These are phyloP conservation scores for Penicillium cosmopolitanum DNA, from an alignment of 495 filamentous ascomycete species.

Conservation along the genomic window DNA sequence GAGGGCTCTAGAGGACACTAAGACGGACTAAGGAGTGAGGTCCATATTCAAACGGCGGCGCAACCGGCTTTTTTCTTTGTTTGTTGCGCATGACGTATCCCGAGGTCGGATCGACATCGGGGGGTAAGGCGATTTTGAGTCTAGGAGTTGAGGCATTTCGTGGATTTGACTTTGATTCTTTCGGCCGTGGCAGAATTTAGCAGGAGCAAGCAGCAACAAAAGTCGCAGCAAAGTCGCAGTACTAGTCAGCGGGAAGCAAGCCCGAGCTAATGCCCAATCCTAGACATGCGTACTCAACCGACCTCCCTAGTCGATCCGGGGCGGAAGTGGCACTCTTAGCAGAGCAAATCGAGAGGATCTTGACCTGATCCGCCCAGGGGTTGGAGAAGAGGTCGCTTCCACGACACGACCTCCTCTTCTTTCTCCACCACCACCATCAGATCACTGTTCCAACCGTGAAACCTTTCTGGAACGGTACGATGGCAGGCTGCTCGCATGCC, in stretches of 20 bases:
- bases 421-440: not conserved
- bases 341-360: slow-evolving; percentile 30
- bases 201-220: not conserved
- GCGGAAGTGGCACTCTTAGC: slow-evolving; percentile 34
- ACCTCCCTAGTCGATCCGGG: slow-evolving; percentile 29
- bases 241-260: not conserved
- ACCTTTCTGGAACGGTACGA: slow-evolving; percentile 27
- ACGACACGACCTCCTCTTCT: not conserved
- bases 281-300: slow-evolving; percentile 1
- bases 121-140: not conserved
- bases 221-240: not conserved
- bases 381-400: slow-evolving; percentile 1
- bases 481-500: slow-evolving; percentile 9
- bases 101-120: slow-evolving; percentile 9
- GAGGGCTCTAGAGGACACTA: slow-evolving; percentile 1
- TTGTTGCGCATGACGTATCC: slow-evolving; percentile 16
- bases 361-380: slow-evolving; percentile 46
- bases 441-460: slow-evolving; percentile 17
- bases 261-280: slow-evolving; percentile 2
- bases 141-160: slow-evolving; percentile 7
- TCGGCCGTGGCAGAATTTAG: not conserved
- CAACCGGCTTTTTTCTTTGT: slow-evolving; percentile 13
- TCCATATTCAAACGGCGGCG: slow-evolving; percentile 16
- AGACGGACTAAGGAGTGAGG: not conserved
- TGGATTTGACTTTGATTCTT: slow-evolving; percentile 12